Conservation (phyloP, 306 rosid genomes). For the Cucurbita argyrosperma region DNA sequence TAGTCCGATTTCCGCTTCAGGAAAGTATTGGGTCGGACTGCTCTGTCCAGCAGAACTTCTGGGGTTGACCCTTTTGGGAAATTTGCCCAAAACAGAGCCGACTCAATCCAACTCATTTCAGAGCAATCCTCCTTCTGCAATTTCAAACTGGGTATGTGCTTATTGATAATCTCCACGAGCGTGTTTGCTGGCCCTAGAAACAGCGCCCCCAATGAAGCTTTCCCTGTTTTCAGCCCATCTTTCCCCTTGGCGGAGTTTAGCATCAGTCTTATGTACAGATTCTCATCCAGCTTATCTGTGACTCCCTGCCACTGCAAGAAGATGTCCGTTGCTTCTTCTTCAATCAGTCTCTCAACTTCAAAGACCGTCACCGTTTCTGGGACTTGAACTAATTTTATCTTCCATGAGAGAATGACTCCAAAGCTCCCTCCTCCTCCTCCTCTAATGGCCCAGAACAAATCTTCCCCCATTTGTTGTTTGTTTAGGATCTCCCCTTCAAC, state of each 20-base stretch:
- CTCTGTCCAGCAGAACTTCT: constrained; percentile 3
- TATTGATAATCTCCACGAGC: constrained; percentile 1
- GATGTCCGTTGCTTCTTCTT: constrained; percentile 5
- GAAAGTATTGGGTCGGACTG: too few relatives aligned
- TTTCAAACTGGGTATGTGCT: constrained; percentile 15
- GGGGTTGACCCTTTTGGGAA: background rate
- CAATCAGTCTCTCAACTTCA: background rate
- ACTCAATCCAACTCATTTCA: constrained; percentile 24
- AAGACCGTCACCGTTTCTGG: constrained; percentile 17
- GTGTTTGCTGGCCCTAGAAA: constrained; percentile 3
- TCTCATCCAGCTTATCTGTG: constrained; percentile 9
- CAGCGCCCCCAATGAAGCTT: background rate
- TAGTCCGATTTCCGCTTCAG: constrained; percentile 17
- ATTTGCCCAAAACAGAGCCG: constrained; percentile 4
- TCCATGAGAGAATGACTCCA: constrained; percentile 21
- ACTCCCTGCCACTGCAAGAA: constrained; percentile 11
- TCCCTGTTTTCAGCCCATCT: background rate
- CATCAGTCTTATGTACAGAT: constrained; percentile 3
- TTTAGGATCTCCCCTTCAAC: constrained; percentile 16
- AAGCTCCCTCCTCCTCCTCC: constrained; percentile 29
- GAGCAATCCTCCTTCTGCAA: constrained; percentile 6
- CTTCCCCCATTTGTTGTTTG: constrained; percentile 24
- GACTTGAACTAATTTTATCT: constrained; percentile 12
- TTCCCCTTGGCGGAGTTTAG: background rate
- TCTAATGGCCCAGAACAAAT: constrained; percentile 32